Conservation (phyloP, 768 basidiomycete species). For the Leccinum subtestaceum region DNA sequence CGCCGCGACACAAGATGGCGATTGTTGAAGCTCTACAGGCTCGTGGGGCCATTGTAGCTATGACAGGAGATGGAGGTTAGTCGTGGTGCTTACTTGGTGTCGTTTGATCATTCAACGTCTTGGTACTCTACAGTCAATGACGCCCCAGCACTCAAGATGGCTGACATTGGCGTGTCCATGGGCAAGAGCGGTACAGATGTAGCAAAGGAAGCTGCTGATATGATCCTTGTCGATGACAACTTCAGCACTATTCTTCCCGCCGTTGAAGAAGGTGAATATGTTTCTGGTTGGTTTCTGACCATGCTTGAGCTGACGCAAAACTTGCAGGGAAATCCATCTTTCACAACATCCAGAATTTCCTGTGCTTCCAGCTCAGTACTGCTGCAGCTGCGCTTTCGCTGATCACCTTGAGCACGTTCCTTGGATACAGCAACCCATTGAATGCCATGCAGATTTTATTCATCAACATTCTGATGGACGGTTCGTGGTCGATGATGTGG, state of each 20-base stretch:
- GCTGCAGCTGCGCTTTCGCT: conserved; percentile 95
- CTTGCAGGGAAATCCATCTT: conserved; percentile 88
- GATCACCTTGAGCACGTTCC: conserved; percentile 90
- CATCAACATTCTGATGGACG: conserved; percentile 99
- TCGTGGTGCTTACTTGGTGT: conserved; percentile 31
- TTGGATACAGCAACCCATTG: conserved; percentile 86
- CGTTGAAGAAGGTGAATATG: conserved; percentile 76
- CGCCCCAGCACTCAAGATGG: conserved; percentile 95
- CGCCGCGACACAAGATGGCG: conserved; percentile 96
- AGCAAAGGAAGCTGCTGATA: conserved; percentile 96
- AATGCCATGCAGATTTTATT: conserved; percentile 99
- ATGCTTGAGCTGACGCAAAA: conserved; percentile 1
- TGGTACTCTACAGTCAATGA: conserved; percentile 67
- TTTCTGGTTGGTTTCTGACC: neutral
- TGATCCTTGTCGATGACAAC: conserved; percentile 96
- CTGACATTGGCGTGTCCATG: conserved; percentile 97
- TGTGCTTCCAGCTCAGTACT: conserved; percentile 95
- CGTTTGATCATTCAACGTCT: neutral
- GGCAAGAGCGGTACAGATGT: conserved; percentile 98
- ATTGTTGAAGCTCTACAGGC: conserved; percentile 93
- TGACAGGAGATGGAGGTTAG: conserved; percentile 96
- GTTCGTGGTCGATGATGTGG: conserved; percentile 37
- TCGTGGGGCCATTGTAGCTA: conserved; percentile 87
- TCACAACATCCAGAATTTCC: conserved; percentile 98
- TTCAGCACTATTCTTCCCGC: conserved; percentile 93